Percentiles rank a stretch among this genome's conserved stretches.
Evolutionary conservation across 805 yeast genomes (phyloP).

Genomic region (Wickerhamomyces rabaulensis): DNA sequence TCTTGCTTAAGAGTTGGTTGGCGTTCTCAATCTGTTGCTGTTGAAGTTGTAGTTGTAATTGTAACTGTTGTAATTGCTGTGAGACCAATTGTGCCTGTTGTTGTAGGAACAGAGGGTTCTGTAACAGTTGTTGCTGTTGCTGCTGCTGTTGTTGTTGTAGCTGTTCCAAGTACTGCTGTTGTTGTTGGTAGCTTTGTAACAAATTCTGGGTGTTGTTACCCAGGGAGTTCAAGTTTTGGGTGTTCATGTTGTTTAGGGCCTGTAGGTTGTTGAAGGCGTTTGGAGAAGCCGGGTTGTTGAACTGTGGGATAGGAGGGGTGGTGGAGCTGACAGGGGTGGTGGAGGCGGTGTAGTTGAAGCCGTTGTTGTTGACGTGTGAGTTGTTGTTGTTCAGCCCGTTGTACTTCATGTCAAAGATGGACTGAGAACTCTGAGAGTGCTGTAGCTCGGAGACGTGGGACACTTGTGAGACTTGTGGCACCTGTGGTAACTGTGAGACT

Average conservation of each 20-base stretch:
- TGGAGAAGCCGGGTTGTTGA: not conserved
- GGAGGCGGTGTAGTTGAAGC: constrained; percentile 7
- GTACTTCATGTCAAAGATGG: constrained; percentile 16
- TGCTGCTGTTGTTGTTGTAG: constrained; percentile 16
- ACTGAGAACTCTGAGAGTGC: constrained; percentile 8
- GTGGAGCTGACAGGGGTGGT: constrained; percentile 11
- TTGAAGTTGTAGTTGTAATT: constrained; percentile 23
- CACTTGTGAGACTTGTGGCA: not conserved
- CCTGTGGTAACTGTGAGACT: not conserved
- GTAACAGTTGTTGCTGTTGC: constrained; percentile 10
- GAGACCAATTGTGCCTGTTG: constrained; percentile 22
- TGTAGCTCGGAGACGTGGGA: constrained; percentile 8
- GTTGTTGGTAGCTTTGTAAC: constrained; percentile 18
- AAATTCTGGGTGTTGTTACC: constrained; percentile 11
- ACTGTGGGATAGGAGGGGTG: constrained; percentile 7
- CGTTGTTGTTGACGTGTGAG: not conserved
- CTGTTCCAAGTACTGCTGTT: constrained; percentile 17
- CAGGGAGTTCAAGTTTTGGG: constrained; percentile 1
- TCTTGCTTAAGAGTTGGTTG: constrained; percentile 10
- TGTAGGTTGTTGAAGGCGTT: constrained; percentile 1
- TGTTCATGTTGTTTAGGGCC: not conserved
- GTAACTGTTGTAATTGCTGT: constrained; percentile 23
- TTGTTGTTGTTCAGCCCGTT: not conserved
- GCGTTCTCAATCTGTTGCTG: constrained; percentile 25
- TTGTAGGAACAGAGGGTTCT: constrained; percentile 20